phyloP scores from a whole-genome alignment of 176 grass and related monocot species.

The Aegilops umbellulata region DNA sequence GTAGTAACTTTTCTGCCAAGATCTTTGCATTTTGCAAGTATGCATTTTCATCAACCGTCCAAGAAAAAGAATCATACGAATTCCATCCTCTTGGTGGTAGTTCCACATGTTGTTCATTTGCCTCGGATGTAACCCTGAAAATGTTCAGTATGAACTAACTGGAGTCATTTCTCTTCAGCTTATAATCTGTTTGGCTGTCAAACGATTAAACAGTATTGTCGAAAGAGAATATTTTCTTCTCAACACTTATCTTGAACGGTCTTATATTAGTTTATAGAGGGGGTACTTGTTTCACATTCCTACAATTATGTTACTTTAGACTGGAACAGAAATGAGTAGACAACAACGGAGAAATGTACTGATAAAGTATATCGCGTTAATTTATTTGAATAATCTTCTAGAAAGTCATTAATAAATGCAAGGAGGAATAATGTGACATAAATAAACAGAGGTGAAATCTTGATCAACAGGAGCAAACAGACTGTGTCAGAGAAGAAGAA shows the following conservation, averaged over 20 bases:
- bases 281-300: neutral
- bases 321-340: neutral
- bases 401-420: neutral
- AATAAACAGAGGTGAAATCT: neutral
- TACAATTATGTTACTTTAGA: neutral
- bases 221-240: neutral
- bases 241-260: neutral
- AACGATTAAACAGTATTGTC: neutral
- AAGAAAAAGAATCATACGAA: conserved; percentile 93
- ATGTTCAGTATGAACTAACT: neutral
- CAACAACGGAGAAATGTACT: neutral
- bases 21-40: conserved; percentile 77
- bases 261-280: too few relatives aligned
- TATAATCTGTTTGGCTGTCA: neutral
- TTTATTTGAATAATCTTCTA: neutral
- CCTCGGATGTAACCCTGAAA: conserved; percentile 38
- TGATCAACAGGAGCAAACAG: neutral
- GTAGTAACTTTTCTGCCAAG: conserved; percentile 61
- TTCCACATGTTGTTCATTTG: conserved; percentile 25
- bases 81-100: conserved; percentile 90
- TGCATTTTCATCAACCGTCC: conserved; percentile 64
- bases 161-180: neutral
- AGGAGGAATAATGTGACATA: neutral
- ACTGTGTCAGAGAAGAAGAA: neutral
- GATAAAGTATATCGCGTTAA: neutral